Conservation (phyloP, 2,329 filamentous ascomycete species). For the Aspergillus melleus region DNA sequence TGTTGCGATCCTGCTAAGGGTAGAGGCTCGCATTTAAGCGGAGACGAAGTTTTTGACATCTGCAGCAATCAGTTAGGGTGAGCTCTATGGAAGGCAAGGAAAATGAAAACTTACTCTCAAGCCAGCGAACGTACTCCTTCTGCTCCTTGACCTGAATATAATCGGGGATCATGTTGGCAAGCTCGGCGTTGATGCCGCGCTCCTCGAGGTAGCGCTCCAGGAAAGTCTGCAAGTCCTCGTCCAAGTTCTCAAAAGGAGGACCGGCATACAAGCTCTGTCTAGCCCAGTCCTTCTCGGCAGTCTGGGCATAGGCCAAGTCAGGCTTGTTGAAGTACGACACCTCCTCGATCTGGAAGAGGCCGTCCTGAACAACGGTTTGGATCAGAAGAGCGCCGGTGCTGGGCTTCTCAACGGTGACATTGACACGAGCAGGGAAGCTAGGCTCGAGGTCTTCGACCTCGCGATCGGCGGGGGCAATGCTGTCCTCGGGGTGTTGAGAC, state of each 20-base stretch:
- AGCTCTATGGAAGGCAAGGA: background rate
- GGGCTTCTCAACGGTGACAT: conserved; percentile 85
- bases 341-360: conserved; percentile 83
- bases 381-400: conserved; percentile 82
- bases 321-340: conserved; percentile 82
- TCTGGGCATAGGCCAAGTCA: conserved; percentile 72
- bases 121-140: conserved; percentile 90
- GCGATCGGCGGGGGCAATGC: conserved; percentile 57
- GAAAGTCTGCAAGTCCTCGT: conserved; percentile 90
- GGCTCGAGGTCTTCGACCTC: conserved; percentile 55
- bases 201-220: conserved; percentile 94
- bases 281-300: conserved; percentile 73
- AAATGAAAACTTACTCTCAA: conserved; percentile 61
- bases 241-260: conserved; percentile 88
- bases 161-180: conserved; percentile 89
- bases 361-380: conserved; percentile 82
- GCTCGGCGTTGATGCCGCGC: conserved; percentile 80
- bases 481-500: conserved; percentile 54
- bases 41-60: conserved; percentile 85
- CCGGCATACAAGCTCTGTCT: conserved; percentile 81
- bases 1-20: background rate
- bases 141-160: conserved; percentile 99
- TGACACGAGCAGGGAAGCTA: conserved; percentile 77
- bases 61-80: conserved; percentile 26
- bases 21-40: conserved; percentile 47